phyloP scores from a whole-genome alignment of 768 basidiomycete genomes.

The Kwoniella mangroviensis region DNA sequence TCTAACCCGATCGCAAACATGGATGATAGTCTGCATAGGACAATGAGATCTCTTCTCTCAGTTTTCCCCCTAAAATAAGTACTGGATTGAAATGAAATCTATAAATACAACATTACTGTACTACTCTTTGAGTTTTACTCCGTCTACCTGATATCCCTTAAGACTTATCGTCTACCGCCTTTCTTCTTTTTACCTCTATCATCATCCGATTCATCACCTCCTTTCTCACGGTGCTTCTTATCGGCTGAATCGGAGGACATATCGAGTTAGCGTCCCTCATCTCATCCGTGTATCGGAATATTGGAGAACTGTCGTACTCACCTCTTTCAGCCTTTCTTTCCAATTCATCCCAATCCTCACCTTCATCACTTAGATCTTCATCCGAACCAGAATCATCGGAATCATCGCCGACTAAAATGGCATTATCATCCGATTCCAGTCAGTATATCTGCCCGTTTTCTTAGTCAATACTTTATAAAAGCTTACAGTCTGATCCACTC shows the following conservation, averaged over 20 bases:
- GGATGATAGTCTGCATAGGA: no score
- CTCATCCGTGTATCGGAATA: background rate
- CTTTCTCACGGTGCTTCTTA: conserved; percentile 60
- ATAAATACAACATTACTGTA: no score
- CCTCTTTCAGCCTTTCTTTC: conserved; percentile 89
- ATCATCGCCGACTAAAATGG: conserved; percentile 47
- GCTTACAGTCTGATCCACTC: conserved; percentile 67
- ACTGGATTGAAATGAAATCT: no score
- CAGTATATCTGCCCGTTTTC: no score
- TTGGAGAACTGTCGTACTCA: conserved; percentile 53
- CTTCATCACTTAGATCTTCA: conserved; percentile 60
- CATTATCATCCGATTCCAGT: conserved; percentile 55
- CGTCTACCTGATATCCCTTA: no score
- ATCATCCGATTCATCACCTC: conserved; percentile 51
- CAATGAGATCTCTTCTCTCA: no score
- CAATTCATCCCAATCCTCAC: conserved; percentile 95
- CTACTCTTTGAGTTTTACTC: no score
- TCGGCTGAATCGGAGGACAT: conserved; percentile 58
- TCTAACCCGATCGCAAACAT: no score
- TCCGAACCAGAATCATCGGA: conserved; percentile 47
- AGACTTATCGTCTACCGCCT: conserved; percentile 34
- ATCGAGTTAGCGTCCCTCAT: conserved; percentile 7
- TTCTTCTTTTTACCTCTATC: conserved; percentile 53
- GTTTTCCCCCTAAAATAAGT: no score
- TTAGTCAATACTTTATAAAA: no score